Base-by-base conservation (phyloP, 129 eudicot species). In the Escallonia herrerae region DNA sequence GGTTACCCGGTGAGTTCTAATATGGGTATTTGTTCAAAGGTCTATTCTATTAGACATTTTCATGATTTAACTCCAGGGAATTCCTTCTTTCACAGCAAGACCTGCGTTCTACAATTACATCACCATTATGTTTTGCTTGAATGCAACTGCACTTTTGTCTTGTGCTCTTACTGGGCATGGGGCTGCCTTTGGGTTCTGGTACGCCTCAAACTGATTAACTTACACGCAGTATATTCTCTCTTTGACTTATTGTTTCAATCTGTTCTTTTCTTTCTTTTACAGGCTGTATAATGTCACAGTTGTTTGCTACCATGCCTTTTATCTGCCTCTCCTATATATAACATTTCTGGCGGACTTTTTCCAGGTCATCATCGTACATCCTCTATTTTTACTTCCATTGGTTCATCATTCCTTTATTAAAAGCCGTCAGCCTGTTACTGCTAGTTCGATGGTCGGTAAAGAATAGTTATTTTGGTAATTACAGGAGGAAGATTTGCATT, bases 311-410 rank as follows among this genome's bases (percentile, higher is more conserved):
- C 84, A 80, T 51, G 84, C 78, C 43, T 66, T 75, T 12, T 80
- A 75, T 47, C 78, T 75, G 40, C 84, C 81, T 43, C 78, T 80
- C 41, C 65, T 80, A 15, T 80, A 80, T 62, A 68, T 62, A 10
- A 80, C 84, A 13, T 80, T 80, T 51, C 73, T 80, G 10, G 80
- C 84, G 15, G 84, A 80, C 56, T 80, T 80, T 52, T 80, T 80
- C 62, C 78, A 80, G 84, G 84, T 80, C 56, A 62, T 66, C 52
- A 15, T 49, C 7, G n/a, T 9, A 22, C 33, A 4, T 65, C 43
- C 4, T 50, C 33, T 6, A 50, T 10, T 39, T 43, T 2, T 61
- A 40, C 7, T 15, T 7, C 12, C 54, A 11, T 49, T n/a, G 9
- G 9, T 5, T 55, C 38, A 58, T 1, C 33, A 22, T 22, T 0